Evolutionary conservation across 192 early-diverging fungal species (phyloP), one percentile per base, ranked within the genome.

Genomic region (Neocallimastix lanati): DNA sequence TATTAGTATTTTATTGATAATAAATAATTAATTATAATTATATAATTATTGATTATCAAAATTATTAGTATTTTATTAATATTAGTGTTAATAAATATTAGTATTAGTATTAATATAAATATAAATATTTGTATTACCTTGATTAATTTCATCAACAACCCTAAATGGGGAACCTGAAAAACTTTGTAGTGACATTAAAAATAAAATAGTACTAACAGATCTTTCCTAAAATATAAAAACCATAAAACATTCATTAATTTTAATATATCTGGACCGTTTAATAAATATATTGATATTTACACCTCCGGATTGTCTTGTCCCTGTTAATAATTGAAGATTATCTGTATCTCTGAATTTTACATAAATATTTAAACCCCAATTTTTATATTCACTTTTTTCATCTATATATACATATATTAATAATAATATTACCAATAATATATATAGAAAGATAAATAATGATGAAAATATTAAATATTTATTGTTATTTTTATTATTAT

Each of bases 91-190:
- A n/a, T n/a, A n/a, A n/a, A n/a, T n/a, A n/a, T n/a, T n/a, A n/a
- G n/a, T n/a, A n/a, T n/a, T n/a, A n/a, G n/a, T n/a, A n/a, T n/a
- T n/a, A n/a, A n/a, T n/a, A n/a, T n/a, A n/a, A n/a, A n/a, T n/a
- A n/a, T n/a, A n/a, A n/a, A n/a, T n/a, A n/a, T n/a, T n/a, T n/a
- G n/a, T n/a, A n/a, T 21, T 76, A 25, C 25, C 97, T 83, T 99
- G 97, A 83, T 99, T 99, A 80, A 99, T 99, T 85, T 99, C 97
- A 86, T 99, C 97, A 16, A 99, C 97, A 0, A 98, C 94, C 77
- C 97, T 92, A 91, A 99, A 99, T 18, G 97, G 96, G 15, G 94
- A 88, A 76, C 87, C 88, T 6, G 96, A 93, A 37, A 97, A 84
- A 16, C 85, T 82, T 88, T 99, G 97, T 78, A 99, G 88, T 16